Percentiles rank a stretch among this genome's conserved stretches.
Evolutionary conservation across 345 rosid genomes (phyloP).

Genomic region (Aurinia saxatilis): DNA sequence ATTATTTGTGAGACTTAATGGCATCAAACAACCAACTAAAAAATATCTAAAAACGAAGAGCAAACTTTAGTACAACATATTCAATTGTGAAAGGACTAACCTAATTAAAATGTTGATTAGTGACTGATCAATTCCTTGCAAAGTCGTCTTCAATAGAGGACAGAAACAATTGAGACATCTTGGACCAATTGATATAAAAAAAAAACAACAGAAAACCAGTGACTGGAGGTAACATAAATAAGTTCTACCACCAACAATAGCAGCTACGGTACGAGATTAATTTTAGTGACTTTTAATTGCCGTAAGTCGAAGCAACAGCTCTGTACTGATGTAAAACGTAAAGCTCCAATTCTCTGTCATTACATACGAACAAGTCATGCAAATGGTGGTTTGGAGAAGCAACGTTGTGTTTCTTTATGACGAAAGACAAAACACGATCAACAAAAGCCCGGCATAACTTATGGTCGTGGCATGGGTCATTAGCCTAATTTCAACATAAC

Average conservation of each 20-base stretch:
- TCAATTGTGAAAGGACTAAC: neutral
- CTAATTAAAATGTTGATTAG: neutral
- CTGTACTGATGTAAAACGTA: neutral
- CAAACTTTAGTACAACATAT: constrained; percentile 11
- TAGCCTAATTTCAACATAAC: no score
- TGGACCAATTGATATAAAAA: neutral
- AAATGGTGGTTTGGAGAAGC: no score
- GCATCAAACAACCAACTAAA: constrained; percentile 14
- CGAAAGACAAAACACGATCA: no score
- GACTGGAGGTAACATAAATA: neutral
- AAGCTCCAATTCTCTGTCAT: no score
- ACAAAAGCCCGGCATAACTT: no score
- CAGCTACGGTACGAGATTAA: constrained; percentile 3
- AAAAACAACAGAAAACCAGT: neutral
- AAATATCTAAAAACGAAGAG: neutral
- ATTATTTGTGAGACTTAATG: constrained; percentile 2
- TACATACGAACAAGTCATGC: no score
- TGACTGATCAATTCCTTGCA: constrained; percentile 8
- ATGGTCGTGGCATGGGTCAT: no score
- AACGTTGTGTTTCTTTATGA: no score
- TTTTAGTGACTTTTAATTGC: neutral
- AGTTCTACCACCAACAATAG: constrained; percentile 12
- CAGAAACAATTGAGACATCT: constrained; percentile 4
- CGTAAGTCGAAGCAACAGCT: neutral
- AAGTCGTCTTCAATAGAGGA: constrained; percentile 17